These are phyloP conservation scores for Dalbergia oliveri DNA, from an alignment of 306 rosid species.

Conservation along the genomic window DNA sequence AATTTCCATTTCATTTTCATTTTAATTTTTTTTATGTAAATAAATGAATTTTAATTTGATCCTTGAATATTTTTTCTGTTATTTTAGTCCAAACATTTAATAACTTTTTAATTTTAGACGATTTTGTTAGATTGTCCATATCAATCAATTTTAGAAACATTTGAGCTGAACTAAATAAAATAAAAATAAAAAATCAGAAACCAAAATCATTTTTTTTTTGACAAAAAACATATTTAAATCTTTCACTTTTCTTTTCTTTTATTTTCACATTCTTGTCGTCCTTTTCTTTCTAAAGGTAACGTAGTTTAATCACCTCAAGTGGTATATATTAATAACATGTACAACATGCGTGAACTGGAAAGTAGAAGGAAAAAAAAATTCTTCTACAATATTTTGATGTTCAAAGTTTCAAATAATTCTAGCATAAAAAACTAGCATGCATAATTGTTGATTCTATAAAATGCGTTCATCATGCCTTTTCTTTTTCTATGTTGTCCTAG, in stretches of 20 bases:
- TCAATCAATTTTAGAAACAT: no score
- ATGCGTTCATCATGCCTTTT: background rate
- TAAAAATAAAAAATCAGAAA: no score
- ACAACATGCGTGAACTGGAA: background rate
- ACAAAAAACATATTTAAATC: background rate
- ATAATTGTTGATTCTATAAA: background rate
- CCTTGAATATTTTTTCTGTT: no score
- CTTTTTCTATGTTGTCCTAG: background rate
- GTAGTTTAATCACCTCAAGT: background rate
- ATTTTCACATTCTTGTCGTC: background rate
- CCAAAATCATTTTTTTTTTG: no score
- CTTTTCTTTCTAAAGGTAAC: constrained; percentile 14
- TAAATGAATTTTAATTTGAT: no score
- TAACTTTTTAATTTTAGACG: no score
- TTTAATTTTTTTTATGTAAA: no score
- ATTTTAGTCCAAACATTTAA: no score
- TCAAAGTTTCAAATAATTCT: background rate
- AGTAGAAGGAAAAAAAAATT: background rate
- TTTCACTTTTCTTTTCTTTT: background rate
- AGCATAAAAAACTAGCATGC: background rate
- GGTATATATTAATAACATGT: background rate
- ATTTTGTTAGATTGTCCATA: no score
- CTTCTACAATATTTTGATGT: background rate
- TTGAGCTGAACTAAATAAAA: no score
- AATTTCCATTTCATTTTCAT: no score